Percentiles rank a stretch among this genome's conserved stretches.
phyloP scores from a whole-genome alignment of 1,284 basidiomycete species.

The Paramarasmius palmivorus region DNA sequence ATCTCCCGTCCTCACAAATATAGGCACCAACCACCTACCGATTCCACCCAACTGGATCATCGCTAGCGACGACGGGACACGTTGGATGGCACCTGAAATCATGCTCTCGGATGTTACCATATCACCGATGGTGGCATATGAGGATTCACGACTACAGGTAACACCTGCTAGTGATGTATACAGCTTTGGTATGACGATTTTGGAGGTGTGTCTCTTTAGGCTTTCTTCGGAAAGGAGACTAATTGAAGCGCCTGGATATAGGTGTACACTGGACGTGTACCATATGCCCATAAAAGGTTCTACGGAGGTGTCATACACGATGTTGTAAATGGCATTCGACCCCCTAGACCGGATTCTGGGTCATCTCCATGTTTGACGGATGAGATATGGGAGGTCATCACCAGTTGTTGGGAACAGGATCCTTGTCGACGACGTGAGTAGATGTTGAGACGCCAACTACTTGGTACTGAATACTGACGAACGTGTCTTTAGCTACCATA shows the following conservation, averaged over 20 bases:
- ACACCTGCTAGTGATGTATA: slow-evolving; percentile 26
- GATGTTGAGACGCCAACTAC: background rate
- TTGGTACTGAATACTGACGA: no score
- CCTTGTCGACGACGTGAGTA: slow-evolving; percentile 17
- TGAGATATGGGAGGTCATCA: slow-evolving; percentile 22
- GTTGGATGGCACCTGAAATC: slow-evolving; percentile 32
- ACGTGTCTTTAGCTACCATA: background rate
- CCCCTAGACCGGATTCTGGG: slow-evolving; percentile 13
- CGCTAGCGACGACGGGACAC: slow-evolving; percentile 14
- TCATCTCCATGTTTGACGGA: slow-evolving; percentile 17
- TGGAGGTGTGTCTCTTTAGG: slow-evolving; percentile 23
- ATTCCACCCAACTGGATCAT: slow-evolving; percentile 19
- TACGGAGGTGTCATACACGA: slow-evolving; percentile 17
- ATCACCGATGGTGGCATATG: background rate
- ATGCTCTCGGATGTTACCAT: slow-evolving; percentile 15
- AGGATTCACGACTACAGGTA: background rate
- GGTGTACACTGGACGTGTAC: slow-evolving; percentile 17
- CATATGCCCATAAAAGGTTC: slow-evolving; percentile 17
- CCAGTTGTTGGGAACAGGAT: slow-evolving; percentile 22
- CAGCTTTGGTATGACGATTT: slow-evolving; percentile 31
- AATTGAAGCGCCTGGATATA: no score
- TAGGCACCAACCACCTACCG: slow-evolving; percentile 23
- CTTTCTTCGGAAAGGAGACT: no score
- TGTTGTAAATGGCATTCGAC: slow-evolving; percentile 17
- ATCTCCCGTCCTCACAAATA: slow-evolving; percentile 23